Conservation (phyloP, 179 eudicot species). For the Gypsophila paniculata region DNA sequence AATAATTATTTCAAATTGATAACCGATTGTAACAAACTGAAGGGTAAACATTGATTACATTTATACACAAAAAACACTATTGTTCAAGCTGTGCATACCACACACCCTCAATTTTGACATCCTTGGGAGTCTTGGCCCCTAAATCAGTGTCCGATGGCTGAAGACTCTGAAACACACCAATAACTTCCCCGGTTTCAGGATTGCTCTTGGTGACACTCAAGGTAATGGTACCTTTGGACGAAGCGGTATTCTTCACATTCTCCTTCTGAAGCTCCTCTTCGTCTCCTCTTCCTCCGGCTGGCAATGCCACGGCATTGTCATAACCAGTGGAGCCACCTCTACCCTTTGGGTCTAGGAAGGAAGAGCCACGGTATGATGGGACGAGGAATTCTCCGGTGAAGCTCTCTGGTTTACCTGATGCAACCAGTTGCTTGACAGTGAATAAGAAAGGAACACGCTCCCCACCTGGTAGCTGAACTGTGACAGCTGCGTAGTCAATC, state of each 20-base stretch:
- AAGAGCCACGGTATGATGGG: slow-evolving; percentile 94
- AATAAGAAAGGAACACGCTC: slow-evolving; percentile 96
- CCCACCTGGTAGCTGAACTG: slow-evolving; percentile 96
- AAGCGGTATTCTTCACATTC: slow-evolving; percentile 66
- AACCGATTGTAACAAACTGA: no score
- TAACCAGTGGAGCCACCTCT: slow-evolving; percentile 95
- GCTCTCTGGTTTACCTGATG: slow-evolving; percentile 82
- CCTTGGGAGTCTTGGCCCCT: slow-evolving; percentile 89
- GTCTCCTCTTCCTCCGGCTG: slow-evolving; percentile 97
- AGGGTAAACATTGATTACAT: no score
- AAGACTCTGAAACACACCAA: slow-evolving; percentile 86
- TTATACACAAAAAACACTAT: slow-evolving; percentile 20
- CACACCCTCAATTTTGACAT: slow-evolving; percentile 87
- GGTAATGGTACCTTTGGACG: slow-evolving; percentile 71
- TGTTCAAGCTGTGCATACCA: slow-evolving; percentile 92
- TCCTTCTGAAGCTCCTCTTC: slow-evolving; percentile 94
- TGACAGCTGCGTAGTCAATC: slow-evolving; percentile 96
- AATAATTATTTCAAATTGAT: no score
- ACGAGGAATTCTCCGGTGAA: slow-evolving; percentile 81
- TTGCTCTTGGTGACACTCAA: slow-evolving; percentile 66
- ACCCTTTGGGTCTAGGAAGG: slow-evolving; percentile 99
- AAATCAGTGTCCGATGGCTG: slow-evolving; percentile 98
- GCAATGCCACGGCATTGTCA: slow-evolving; percentile 90
- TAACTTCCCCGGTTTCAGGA: slow-evolving; percentile 88
- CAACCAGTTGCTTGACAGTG: slow-evolving; percentile 90